Conservation (phyloP, 2,329 filamentous ascomycete genomes). For the Neurospora crassa region DNA sequence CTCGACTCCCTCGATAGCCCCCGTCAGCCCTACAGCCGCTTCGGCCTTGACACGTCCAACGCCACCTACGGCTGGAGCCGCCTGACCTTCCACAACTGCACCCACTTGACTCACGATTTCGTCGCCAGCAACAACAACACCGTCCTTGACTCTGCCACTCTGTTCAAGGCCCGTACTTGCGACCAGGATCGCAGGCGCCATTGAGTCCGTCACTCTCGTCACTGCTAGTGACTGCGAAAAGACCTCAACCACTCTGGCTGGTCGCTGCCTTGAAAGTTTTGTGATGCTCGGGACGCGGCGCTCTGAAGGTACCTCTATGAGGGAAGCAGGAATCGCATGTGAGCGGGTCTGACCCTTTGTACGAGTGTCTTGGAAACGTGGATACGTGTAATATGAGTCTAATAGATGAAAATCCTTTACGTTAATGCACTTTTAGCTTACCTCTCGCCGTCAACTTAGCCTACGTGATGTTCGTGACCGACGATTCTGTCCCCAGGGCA, state of each 20-base stretch:
- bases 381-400: neutral
- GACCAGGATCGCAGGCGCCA: neutral
- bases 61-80: neutral
- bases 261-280: neutral
- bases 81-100: neutral
- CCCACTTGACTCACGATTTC: neutral
- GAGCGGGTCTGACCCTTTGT: neutral
- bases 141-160: neutral
- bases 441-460: too few relatives aligned
- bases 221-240: neutral
- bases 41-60: neutral
- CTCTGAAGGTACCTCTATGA: neutral
- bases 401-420: neutral
- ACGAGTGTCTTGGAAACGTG: neutral
- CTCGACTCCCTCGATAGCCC: slow-evolving; percentile 9
- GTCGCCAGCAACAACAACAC: neutral
- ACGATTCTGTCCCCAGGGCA: neutral
- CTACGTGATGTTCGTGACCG: neutral
- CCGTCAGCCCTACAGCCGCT: slow-evolving; percentile 1
- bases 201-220: neutral
- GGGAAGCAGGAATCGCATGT: neutral
- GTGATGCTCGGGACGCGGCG: neutral
- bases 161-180: neutral
- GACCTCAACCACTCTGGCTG: neutral
- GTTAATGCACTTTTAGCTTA: neutral